Percentiles rank a stretch among this genome's conserved stretches.
Conservation (phyloP, 805 yeast genomes). For the Candida broadrunensis region DNA sequence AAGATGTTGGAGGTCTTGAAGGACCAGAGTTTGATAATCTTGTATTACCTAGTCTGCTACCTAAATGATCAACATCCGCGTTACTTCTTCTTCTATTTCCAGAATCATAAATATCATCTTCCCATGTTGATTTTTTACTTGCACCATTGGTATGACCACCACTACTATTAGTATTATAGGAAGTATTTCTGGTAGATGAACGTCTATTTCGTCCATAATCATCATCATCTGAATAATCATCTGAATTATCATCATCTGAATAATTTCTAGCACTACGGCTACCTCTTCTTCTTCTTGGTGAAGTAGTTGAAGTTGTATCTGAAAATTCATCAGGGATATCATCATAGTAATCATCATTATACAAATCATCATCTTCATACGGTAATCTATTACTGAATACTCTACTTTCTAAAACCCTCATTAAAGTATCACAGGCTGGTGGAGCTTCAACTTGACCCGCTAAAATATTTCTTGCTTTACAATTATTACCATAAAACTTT, state of each 20-base stretch:
- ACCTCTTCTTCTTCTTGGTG: slow-evolving; percentile 21
- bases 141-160: neutral
- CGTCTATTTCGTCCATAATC: slow-evolving; percentile 22
- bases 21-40: slow-evolving; percentile 26
- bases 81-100: slow-evolving; percentile 26
- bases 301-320: slow-evolving; percentile 47
- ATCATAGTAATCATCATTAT: slow-evolving; percentile 66
- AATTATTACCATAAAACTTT: slow-evolving; percentile 84
- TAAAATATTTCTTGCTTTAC: slow-evolving; percentile 84
- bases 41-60: slow-evolving; percentile 31
- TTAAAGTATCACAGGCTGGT: slow-evolving; percentile 81
- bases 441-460: slow-evolving; percentile 91
- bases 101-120: slow-evolving; percentile 80
- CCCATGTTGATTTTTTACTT: slow-evolving; percentile 60
- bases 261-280: slow-evolving; percentile 9
- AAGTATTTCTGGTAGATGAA: slow-evolving; percentile 15
- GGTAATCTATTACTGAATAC: slow-evolving; percentile 65
- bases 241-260: slow-evolving; percentile 35
- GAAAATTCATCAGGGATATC: slow-evolving; percentile 73
- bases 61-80: slow-evolving; percentile 32
- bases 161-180: slow-evolving; percentile 4
- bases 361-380: slow-evolving; percentile 47
- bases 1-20: slow-evolving; percentile 34
- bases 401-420: slow-evolving; percentile 81
- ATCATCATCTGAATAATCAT: slow-evolving; percentile 36